Conservation (phyloP, 2,329 filamentous ascomycete species). For the Didymella pomorum region DNA sequence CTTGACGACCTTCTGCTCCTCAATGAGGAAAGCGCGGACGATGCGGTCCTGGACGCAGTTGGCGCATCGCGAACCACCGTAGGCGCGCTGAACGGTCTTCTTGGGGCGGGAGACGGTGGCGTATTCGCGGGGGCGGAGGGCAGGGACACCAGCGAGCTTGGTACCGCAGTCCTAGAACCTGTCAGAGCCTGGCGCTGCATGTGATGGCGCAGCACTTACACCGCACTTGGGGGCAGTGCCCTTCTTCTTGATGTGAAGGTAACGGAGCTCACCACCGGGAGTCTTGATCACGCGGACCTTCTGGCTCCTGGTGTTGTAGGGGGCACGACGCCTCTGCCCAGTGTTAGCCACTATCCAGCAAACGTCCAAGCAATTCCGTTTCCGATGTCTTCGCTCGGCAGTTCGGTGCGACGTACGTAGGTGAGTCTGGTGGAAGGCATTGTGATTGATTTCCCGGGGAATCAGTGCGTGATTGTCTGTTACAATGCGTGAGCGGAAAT, state of each 20-base stretch:
- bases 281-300: conserved; percentile 80
- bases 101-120: conserved; percentile 95
- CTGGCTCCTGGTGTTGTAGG: conserved; percentile 98
- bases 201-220: conserved; percentile 40
- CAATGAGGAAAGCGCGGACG: conserved; percentile 97
- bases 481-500: conserved; percentile 36
- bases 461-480: conserved; percentile 45
- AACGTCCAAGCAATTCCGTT: conserved; percentile 20
- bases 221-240: conserved; percentile 94
- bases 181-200: conserved; percentile 25
- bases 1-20: conserved; percentile 99
- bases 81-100: conserved; percentile 99
- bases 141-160: conserved; percentile 97
- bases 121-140: conserved; percentile 98
- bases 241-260: conserved; percentile 99
- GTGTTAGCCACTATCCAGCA: conserved; percentile 40
- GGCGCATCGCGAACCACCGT: conserved; percentile 95
- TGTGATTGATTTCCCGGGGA: conserved; percentile 52
- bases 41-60: conserved; percentile 99
- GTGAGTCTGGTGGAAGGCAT: conserved; percentile 65
- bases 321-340: conserved; percentile 62
- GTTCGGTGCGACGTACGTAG: conserved; percentile 58
- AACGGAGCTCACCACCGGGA: conserved; percentile 91
- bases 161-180: conserved; percentile 86
- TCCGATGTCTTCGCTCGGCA: conserved; percentile 16